These are phyloP conservation scores for Coemansia sp. DNA, from an alignment of 192 early-diverging fungal genomes.

Conservation along the genomic window DNA sequence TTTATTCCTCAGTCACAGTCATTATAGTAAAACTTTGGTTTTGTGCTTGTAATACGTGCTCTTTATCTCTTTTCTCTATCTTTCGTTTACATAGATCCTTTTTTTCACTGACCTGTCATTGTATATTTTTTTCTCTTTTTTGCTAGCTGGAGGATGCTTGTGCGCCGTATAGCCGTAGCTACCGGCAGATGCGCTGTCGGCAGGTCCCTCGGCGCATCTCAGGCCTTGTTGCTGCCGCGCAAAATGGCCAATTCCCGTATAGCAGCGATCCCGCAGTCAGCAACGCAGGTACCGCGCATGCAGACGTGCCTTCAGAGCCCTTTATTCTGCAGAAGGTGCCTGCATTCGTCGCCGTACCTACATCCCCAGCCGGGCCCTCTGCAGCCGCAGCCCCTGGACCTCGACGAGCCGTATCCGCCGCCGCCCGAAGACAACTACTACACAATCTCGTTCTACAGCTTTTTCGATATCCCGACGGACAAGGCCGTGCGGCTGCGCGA, in stretches of 20 bases:
- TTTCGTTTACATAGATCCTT: too few species aligned
- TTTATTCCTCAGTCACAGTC: too few species aligned
- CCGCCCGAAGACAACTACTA: constrained; percentile 25
- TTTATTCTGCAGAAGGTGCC: neutral
- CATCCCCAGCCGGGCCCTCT: constrained; percentile 2
- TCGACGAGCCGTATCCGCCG: constrained; percentile 45
- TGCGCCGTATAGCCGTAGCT: neutral
- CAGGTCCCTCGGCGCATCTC: neutral
- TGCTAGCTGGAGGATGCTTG: neutral
- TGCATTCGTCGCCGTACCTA: constrained; percentile 15
- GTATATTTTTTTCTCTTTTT: neutral
- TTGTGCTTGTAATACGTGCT: too few species aligned
- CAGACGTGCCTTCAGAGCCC: neutral
- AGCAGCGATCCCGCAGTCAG: neutral
- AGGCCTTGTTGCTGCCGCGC: neutral
- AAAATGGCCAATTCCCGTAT: neutral
- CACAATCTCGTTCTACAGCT: constrained; percentile 50
- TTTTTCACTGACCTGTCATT: too few species aligned
- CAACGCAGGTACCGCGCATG: neutral
- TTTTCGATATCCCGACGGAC: constrained; percentile 22
- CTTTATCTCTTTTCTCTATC: too few species aligned
- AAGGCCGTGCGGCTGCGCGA: constrained; percentile 12
- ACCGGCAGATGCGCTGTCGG: neutral
- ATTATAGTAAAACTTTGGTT: too few species aligned
- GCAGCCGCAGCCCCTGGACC: constrained; percentile 20